phyloP scores from a whole-genome alignment of 2,329 filamentous ascomycete species.

The Amesomyces nigricolor region DNA sequence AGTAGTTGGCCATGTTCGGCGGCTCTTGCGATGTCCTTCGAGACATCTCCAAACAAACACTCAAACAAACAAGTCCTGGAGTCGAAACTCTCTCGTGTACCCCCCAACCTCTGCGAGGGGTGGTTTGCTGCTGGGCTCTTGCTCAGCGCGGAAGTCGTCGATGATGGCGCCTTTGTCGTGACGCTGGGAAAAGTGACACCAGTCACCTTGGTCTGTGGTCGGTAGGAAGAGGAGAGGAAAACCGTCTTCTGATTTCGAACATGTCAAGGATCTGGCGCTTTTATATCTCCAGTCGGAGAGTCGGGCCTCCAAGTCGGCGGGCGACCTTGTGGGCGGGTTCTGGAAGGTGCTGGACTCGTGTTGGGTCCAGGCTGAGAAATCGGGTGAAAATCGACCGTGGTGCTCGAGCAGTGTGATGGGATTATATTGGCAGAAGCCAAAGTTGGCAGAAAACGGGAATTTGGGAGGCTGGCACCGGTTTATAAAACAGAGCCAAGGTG shows the following conservation, averaged over 20 bases:
- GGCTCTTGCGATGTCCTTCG: constrained; percentile 32
- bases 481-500: constrained; percentile 19
- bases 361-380: constrained; percentile 30
- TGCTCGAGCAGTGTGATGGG: constrained; percentile 9
- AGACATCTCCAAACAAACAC: constrained; percentile 26
- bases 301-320: constrained; percentile 36
- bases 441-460: constrained; percentile 21
- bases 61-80: constrained; percentile 7
- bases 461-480: constrained; percentile 23
- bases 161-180: constrained; percentile 42
- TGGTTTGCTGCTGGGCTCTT: constrained; percentile 16
- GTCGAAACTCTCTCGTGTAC: constrained; percentile 9
- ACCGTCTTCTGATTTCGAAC: constrained; percentile 51
- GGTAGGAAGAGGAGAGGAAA: constrained; percentile 51
- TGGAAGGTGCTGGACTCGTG: constrained; percentile 37
- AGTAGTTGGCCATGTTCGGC: constrained; percentile 39
- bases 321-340: constrained; percentile 34
- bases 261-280: constrained; percentile 44
- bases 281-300: constrained; percentile 36
- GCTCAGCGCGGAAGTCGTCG: constrained; percentile 14
- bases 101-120: constrained; percentile 22
- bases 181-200: constrained; percentile 42
- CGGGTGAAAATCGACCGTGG: background rate
- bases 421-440: constrained; percentile 26
- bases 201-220: constrained; percentile 59